phyloP scores from a whole-genome alignment of 139 green algal species.

The Astrephomene gubernaculifera region DNA sequence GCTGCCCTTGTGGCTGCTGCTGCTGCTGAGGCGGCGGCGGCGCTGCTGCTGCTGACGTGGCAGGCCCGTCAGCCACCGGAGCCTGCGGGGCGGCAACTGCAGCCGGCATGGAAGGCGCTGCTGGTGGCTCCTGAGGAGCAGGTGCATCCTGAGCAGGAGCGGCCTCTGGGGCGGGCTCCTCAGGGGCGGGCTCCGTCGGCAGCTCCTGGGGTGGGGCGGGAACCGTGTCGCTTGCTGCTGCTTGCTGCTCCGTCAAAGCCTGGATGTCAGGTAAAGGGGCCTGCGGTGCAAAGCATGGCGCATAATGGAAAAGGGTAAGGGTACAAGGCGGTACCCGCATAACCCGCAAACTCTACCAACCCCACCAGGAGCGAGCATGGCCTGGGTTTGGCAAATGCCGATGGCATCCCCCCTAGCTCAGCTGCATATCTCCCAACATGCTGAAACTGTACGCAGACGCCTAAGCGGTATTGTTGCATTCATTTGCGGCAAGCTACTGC shows the following conservation, averaged over 20 bases:
- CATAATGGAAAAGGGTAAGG: too few species aligned
- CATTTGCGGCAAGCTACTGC: too few species aligned
- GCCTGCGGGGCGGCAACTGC: neutral
- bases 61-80: neutral
- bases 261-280: conserved; percentile 49
- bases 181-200: neutral
- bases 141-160: neutral
- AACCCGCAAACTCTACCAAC: too few species aligned
- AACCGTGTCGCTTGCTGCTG: neutral
- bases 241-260: conserved; percentile 29
- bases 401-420: too few species aligned
- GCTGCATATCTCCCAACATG: too few species aligned
- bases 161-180: neutral
- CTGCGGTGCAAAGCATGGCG: too few species aligned
- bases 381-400: too few species aligned
- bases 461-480: too few species aligned
- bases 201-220: neutral
- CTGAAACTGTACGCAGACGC: too few species aligned
- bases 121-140: neutral
- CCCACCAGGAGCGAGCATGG: too few species aligned
- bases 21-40: neutral
- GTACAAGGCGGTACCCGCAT: too few species aligned
- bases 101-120: neutral
- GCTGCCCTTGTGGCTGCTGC: neutral
- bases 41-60: neutral